Conservation (phyloP, 1,284 basidiomycete species). For the Melampsora larici-populina region DNA sequence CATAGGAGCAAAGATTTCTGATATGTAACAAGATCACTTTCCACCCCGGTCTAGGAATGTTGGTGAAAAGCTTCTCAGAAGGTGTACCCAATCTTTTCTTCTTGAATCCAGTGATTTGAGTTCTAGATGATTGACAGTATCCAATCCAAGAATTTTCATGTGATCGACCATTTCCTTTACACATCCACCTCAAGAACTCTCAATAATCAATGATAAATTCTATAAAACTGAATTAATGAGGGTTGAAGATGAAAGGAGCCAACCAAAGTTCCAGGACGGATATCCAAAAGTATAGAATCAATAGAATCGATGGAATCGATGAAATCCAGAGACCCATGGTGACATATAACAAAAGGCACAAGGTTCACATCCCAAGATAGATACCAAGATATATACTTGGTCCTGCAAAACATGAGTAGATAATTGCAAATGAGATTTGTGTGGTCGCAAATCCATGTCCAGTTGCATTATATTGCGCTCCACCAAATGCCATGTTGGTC, state of each 20-base stretch:
- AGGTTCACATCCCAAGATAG: conserved; percentile 86
- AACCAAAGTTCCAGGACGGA: conserved; percentile 70
- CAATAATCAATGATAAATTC: conserved; percentile 96
- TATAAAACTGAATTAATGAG: conserved; percentile 88
- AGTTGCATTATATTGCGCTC: conserved; percentile 96
- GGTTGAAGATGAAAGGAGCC: conserved; percentile 93
- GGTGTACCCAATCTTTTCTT: conserved; percentile 90
- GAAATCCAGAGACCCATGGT: conserved; percentile 83
- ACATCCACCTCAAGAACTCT: conserved; percentile 97
- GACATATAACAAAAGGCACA: conserved; percentile 84
- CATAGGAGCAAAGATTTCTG: conserved; percentile 80
- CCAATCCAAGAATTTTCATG: conserved; percentile 97
- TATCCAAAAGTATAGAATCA: conserved; percentile 94
- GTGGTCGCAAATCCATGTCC: conserved; percentile 95
- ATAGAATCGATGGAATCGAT: too few relatives aligned
- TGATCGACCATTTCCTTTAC: conserved; percentile 74
- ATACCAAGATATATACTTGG: too few relatives aligned
- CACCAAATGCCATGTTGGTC: conserved; percentile 90
- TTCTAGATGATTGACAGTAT: conserved; percentile 87
- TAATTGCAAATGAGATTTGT: conserved; percentile 82
- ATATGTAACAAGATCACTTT: conserved; percentile 77
- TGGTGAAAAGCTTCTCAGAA: conserved; percentile 85
- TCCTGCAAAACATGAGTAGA: conserved; percentile 92
- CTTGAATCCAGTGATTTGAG: conserved; percentile 96
- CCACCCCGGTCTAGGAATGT: conserved; percentile 85